phyloP scores from a whole-genome alignment of 2,329 filamentous ascomycete genomes.

The Aspergillus fumigatiaffinis region DNA sequence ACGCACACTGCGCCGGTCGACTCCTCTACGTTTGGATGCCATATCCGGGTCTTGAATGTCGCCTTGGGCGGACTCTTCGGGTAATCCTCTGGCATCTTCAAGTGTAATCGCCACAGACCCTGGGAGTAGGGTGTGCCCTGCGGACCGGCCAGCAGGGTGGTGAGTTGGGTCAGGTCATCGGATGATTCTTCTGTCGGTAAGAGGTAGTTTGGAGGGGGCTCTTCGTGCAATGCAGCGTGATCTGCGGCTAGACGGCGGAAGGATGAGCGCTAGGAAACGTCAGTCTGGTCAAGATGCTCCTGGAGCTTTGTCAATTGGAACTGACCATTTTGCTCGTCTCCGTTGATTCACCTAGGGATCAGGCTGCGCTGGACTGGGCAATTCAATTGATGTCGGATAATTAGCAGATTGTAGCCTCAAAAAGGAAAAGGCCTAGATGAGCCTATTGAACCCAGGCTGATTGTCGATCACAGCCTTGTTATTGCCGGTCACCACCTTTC shows the following conservation, averaged over 20 bases:
- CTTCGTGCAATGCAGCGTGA: conserved; percentile 54
- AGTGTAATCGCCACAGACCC: conserved; percentile 57
- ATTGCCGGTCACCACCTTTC: background rate
- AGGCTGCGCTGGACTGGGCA: background rate
- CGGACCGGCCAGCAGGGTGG: conserved; percentile 57
- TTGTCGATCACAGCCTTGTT: conserved; percentile 2
- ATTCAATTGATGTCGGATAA: background rate
- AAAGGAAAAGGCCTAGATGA: background rate
- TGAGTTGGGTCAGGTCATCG: conserved; percentile 56
- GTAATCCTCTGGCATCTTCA: conserved; percentile 58
- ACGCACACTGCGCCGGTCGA: conserved; percentile 60
- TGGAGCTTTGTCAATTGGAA: background rate
- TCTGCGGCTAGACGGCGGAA: conserved; percentile 58
- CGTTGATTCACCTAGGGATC: background rate
- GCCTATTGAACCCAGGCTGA: conserved; percentile 3
- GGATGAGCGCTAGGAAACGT: conserved; percentile 26
- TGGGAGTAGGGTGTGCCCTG: conserved; percentile 56
- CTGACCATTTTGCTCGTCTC: background rate
- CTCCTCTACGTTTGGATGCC: conserved; percentile 63
- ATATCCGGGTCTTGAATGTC: conserved; percentile 58
- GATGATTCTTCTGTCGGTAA: conserved; percentile 44
- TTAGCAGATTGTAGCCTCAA: background rate
- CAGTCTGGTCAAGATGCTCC: background rate
- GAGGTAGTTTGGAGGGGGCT: conserved; percentile 60
- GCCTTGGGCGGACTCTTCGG: conserved; percentile 50